A percentile compares a stretch with the other conserved stretches of the same genome.
These are phyloP conservation scores for Tolypocladium pustulatum DNA, from an alignment of 2,329 filamentous ascomycete genomes.

Conservation along the genomic window DNA sequence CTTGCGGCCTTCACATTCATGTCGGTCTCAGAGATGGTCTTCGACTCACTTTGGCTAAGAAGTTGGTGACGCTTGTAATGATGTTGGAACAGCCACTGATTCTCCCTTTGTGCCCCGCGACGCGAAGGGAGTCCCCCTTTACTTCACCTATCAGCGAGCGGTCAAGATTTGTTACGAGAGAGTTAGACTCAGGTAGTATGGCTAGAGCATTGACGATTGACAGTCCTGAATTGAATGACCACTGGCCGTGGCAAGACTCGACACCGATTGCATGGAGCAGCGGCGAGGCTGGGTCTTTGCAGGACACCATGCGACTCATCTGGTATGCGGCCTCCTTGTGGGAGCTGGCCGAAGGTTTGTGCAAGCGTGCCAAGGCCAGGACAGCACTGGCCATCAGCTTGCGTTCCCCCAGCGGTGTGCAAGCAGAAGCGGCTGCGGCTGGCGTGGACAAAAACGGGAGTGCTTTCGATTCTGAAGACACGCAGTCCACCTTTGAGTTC, in stretches of 20 bases:
- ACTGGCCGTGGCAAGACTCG: background rate
- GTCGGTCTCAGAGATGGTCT: constrained; percentile 12
- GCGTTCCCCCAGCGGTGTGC: background rate
- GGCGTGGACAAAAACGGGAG: background rate
- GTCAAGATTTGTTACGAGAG: background rate
- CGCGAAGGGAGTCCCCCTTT: background rate
- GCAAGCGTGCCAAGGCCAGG: background rate
- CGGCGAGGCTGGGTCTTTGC: background rate
- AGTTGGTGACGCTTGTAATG: constrained; percentile 9
- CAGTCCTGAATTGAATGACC: background rate
- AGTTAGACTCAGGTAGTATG: background rate
- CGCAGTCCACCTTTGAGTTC: constrained; percentile 13
- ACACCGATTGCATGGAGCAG: background rate
- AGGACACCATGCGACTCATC: background rate
- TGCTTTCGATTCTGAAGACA: background rate
- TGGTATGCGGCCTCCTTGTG: background rate
- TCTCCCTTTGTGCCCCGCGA: background rate
- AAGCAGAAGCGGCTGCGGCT: background rate
- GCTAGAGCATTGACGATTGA: background rate
- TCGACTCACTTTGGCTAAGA: constrained; percentile 11
- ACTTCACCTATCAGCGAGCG: background rate
- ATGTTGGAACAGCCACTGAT: constrained; percentile 10
- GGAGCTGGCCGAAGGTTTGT: background rate
- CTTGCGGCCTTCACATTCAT: constrained; percentile 15
- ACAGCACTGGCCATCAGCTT: background rate